Evolutionary conservation across 495 filamentous ascomycete genomes (phyloP), one percentile per base, ranked within the genome.

Genomic region (Pyrenula aspistea): DNA sequence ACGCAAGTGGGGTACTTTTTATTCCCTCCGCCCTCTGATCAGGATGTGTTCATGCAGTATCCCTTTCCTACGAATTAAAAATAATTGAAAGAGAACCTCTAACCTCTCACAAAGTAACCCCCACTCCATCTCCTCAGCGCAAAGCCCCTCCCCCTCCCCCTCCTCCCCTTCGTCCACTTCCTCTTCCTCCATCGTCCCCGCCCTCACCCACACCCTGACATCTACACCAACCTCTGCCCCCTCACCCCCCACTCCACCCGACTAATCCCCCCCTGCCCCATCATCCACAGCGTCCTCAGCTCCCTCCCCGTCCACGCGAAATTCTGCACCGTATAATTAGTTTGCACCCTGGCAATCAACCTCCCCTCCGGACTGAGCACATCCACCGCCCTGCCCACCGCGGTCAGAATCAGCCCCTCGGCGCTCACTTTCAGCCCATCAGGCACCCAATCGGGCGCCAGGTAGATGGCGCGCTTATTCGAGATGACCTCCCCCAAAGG

Each of bases 291-390:
- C 21, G 61, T 62, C 53, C 60, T 65, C 15, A 61, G 55, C 51
- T 68, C 59, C 8, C 56, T 55, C 3, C 65, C 65, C 24, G 59
- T 63, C 63, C 63, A 68, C 22, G 63, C 67, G 54, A 71, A 60
- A 51, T 70, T 70, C 56, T 65, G 56, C 12, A 66, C 68, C 10
- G 63, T 63, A 55, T 62, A 67, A 23, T 64, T 67, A 12, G 65
- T 71, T 55, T 67, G 63, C 12, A 68, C 59, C 12, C 65, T 67
- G 11, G 65, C 47, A 24, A 71, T 22, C 57, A 65, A 60, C 49
- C 63, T 61, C 25, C 63, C 61, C 54, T 53, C 22, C 25, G 53
- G 53, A 51, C 68, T 63, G 22, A 67, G 57, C 50, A 71, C 56
- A 65, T 70, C 67, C 22, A 67, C 62, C 11, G 63, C 60, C 25